Conservation (phyloP, 306 rosid genomes). For the Argentina anserina region DNA sequence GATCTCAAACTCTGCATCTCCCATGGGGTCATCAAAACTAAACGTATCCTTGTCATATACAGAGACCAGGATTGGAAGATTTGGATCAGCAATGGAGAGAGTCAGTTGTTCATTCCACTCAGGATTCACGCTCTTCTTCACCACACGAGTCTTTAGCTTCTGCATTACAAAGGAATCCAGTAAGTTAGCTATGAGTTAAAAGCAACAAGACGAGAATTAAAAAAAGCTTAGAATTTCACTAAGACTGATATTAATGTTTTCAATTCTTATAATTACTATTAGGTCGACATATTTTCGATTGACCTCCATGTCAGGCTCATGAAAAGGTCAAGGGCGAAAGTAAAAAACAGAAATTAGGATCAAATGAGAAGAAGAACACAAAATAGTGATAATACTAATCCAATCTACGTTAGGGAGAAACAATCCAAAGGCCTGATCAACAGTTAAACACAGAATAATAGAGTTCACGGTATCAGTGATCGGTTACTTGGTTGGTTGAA, state of each 20-base stretch:
- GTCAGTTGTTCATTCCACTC: constrained; percentile 28
- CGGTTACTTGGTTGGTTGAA: background rate
- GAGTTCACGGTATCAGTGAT: background rate
- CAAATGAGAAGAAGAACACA: background rate
- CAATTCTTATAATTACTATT: background rate
- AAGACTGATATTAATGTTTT: background rate
- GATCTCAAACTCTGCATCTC: constrained; percentile 69
- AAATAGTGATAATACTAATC: background rate
- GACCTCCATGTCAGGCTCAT: background rate
- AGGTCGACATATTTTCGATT: too few relatives aligned
- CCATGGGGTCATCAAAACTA: constrained; percentile 73
- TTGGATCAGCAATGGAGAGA: constrained; percentile 12
- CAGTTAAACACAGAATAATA: background rate
- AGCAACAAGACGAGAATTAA: background rate
- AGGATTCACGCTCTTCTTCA: constrained; percentile 25
- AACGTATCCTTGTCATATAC: constrained; percentile 75
- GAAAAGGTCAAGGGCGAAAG: background rate
- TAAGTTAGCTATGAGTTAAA: background rate
- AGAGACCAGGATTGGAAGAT: constrained; percentile 38
- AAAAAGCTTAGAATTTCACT: background rate
- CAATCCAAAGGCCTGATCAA: background rate
- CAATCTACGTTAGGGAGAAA: background rate
- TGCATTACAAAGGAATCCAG: background rate
- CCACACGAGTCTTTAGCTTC: constrained; percentile 27
- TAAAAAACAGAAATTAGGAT: background rate